These are phyloP conservation scores for Lachnellula suecica DNA, from an alignment of 2,329 filamentous ascomycete species.

Conservation along the genomic window DNA sequence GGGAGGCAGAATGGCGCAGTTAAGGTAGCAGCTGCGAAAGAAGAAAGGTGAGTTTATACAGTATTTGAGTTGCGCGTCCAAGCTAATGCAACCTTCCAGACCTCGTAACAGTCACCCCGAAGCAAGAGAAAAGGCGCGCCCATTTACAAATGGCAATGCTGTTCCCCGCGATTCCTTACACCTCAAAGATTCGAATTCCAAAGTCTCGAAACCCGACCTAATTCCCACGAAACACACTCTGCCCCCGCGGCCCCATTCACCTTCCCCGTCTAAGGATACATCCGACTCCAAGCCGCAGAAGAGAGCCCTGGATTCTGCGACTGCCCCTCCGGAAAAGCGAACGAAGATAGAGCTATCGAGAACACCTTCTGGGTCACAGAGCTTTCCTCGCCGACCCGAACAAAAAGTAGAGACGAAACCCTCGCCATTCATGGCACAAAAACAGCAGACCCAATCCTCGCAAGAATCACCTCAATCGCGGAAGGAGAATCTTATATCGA, in stretches of 20 bases:
- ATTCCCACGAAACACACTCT: constrained; percentile 23
- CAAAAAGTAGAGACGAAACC: constrained; percentile 17
- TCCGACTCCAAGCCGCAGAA: constrained; percentile 22
- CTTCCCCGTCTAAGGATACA: constrained; percentile 13
- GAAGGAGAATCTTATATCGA: constrained; percentile 10
- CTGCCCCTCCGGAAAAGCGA: constrained; percentile 28
- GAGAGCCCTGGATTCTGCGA: constrained; percentile 25
- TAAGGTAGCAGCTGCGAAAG: constrained; percentile 7
- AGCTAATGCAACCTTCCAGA: constrained; percentile 17
- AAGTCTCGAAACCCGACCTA: constrained; percentile 4
- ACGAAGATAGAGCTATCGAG: constrained; percentile 24
- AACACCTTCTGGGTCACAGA: constrained; percentile 15
- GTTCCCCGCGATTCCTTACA: constrained; percentile 6
- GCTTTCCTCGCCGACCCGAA: constrained; percentile 6
- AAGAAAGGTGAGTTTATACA: constrained; percentile 7
- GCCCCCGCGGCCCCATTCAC: constrained; percentile 29
- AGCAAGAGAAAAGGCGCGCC: constrained; percentile 11
- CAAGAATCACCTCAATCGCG: constrained; percentile 13
- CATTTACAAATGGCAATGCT: constrained; percentile 19
- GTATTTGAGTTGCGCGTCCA: neutral
- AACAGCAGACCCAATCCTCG: constrained; percentile 7
- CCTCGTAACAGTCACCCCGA: constrained; percentile 8
- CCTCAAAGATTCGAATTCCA: constrained; percentile 7
- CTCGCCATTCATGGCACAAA: constrained; percentile 19
- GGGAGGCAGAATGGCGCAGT: constrained; percentile 21